A percentile compares a stretch with the other conserved stretches of the same genome.
Conservation (phyloP, 805 yeast species). For the Hanseniaspora lindneri region DNA sequence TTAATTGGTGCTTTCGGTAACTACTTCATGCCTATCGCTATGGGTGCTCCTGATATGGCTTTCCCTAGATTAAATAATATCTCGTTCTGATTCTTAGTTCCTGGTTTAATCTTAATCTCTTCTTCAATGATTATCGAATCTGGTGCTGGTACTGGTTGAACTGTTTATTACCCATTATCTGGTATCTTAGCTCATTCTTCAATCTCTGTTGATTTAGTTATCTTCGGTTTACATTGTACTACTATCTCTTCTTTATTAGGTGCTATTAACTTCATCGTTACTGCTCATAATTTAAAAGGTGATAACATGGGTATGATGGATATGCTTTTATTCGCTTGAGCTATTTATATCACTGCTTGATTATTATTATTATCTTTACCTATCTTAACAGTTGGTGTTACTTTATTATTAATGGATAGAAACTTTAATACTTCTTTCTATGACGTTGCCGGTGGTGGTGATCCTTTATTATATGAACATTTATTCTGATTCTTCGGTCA, state of each 20-base stretch:
- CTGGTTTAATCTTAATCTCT: constrained; percentile 19
- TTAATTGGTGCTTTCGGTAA: constrained; percentile 19
- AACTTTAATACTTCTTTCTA: constrained; percentile 18
- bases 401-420: constrained; percentile 17
- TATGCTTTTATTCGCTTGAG: constrained; percentile 16
- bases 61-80: constrained; percentile 21
- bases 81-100: constrained; percentile 21
- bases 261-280: constrained; percentile 18
- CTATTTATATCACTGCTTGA: constrained; percentile 16
- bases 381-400: constrained; percentile 18
- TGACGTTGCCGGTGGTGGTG: constrained; percentile 18
- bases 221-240: constrained; percentile 15
- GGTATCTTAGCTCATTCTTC: constrained; percentile 17
- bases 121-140: constrained; percentile 19
- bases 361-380: constrained; percentile 18
- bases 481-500: constrained; percentile 18
- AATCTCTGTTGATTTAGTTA: constrained; percentile 15
- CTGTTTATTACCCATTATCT: constrained; percentile 17
- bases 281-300: constrained; percentile 17
- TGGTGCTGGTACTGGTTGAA: constrained; percentile 20
- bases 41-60: constrained; percentile 22
- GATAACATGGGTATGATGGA: constrained; percentile 15
- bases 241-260: constrained; percentile 15
- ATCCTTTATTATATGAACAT: constrained; percentile 17
- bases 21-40: constrained; percentile 22